Conservation (phyloP, 1,139 yeast genomes). For the Waltiozyma solani region DNA sequence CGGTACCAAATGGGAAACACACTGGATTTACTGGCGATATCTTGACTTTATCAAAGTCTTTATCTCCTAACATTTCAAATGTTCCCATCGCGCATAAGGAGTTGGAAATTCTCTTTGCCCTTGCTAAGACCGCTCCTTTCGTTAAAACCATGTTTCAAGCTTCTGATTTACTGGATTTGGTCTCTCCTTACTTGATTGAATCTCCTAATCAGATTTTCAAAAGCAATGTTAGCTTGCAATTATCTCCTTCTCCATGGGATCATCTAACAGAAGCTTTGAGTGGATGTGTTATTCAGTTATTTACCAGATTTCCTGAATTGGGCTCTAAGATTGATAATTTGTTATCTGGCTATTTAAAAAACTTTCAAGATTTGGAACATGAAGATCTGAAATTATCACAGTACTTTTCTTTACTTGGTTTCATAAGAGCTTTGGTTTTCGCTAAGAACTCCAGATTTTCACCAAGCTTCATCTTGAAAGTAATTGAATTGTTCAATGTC, state of each 20-base stretch:
- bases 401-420: slow-evolving; percentile 20
- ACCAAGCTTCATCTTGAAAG: slow-evolving; percentile 1
- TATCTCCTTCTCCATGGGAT: slow-evolving; percentile 36
- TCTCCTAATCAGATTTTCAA: slow-evolving; percentile 44
- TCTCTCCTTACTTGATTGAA: slow-evolving; percentile 50
- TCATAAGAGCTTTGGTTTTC: slow-evolving; percentile 12
- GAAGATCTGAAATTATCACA: slow-evolving; percentile 15
- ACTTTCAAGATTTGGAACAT: slow-evolving; percentile 10
- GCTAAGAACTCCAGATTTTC: background rate
- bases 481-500: slow-evolving; percentile 7
- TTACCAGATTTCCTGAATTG: slow-evolving; percentile 23
- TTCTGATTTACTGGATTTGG: slow-evolving; percentile 36
- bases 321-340: slow-evolving; percentile 12
- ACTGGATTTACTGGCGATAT: slow-evolving; percentile 11
- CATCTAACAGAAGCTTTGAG: slow-evolving; percentile 29
- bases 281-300: slow-evolving; percentile 23
- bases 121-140: slow-evolving; percentile 42
- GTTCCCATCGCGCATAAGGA: slow-evolving; percentile 33
- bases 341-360: slow-evolving; percentile 21
- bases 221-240: slow-evolving; percentile 33
- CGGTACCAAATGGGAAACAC: background rate
- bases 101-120: slow-evolving; percentile 60
- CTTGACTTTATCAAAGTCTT: slow-evolving; percentile 10
- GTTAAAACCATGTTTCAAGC: slow-evolving; percentile 41
- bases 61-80: slow-evolving; percentile 11